Conservation (phyloP, 257 asterid species). For the Ligustrum vulgare region DNA sequence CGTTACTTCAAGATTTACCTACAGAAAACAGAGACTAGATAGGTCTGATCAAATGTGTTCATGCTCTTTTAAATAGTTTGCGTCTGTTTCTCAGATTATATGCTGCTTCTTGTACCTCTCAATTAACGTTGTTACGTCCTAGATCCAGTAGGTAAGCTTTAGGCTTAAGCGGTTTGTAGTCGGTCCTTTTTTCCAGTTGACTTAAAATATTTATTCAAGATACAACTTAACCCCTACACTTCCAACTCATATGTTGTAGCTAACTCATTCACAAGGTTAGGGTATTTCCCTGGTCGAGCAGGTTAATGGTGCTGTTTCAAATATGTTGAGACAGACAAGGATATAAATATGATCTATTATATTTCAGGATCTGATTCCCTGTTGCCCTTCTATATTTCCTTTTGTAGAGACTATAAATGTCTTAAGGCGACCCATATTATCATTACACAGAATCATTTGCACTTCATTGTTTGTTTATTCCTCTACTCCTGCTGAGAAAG, state of each 20-base stretch:
- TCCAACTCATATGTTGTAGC: background rate
- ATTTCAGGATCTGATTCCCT: constrained; percentile 5
- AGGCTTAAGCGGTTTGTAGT: background rate
- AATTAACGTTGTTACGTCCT: background rate
- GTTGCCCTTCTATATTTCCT: background rate
- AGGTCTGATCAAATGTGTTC: background rate
- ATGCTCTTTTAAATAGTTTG: background rate
- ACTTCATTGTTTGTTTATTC: background rate
- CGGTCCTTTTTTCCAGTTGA: constrained; percentile 1
- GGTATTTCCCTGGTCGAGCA: background rate
- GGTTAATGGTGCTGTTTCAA: background rate
- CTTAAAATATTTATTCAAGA: background rate
- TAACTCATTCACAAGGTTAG: background rate
- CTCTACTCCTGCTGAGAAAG: background rate
- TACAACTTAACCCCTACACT: constrained; percentile 1
- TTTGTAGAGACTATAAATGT: background rate
- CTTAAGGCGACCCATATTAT: background rate
- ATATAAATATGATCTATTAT: background rate
- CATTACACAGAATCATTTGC: background rate
- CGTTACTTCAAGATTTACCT: background rate
- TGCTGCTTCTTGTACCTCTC: background rate
- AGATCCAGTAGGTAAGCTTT: background rate
- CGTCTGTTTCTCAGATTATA: background rate
- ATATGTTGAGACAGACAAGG: background rate
- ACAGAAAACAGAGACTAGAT: background rate